Conservation (phyloP, 1,284 basidiomycete species). For the Heterobasidion occidentale region DNA sequence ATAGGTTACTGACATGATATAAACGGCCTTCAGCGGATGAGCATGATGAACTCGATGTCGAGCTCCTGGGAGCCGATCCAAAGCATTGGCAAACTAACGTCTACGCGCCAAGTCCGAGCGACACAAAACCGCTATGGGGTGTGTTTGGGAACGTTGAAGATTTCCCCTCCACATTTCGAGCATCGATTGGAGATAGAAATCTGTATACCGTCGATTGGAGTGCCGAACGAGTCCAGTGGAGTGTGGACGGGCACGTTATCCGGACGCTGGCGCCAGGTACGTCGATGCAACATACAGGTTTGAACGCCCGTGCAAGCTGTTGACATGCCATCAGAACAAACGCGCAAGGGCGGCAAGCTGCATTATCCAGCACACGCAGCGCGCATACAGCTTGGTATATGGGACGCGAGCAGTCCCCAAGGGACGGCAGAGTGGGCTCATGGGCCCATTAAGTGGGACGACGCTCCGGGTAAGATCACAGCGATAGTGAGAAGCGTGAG, state of each 20-base stretch:
- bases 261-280: slow-evolving; percentile 30
- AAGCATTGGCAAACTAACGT: slow-evolving; percentile 38
- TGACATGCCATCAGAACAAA: slow-evolving; percentile 19
- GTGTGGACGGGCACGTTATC: slow-evolving; percentile 29
- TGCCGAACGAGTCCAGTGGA: slow-evolving; percentile 32
- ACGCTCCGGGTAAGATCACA: slow-evolving; percentile 23
- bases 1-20: background rate
- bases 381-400: slow-evolving; percentile 36
- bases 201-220: slow-evolving; percentile 37
- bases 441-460: slow-evolving; percentile 37
- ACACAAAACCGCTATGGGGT: slow-evolving; percentile 28
- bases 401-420: slow-evolving; percentile 36
- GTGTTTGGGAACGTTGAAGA: slow-evolving; percentile 28
- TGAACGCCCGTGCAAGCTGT: background rate
- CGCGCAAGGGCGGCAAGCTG: slow-evolving; percentile 26
- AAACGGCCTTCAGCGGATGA: slow-evolving; percentile 18
- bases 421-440: slow-evolving; percentile 39
- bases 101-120: slow-evolving; percentile 27
- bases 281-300: slow-evolving; percentile 4
- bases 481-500: slow-evolving; percentile 30
- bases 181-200: slow-evolving; percentile 21
- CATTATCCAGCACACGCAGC: slow-evolving; percentile 29
- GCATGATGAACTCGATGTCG: slow-evolving; percentile 38
- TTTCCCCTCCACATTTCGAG: slow-evolving; percentile 12
- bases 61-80: slow-evolving; percentile 32